Evolutionary conservation across 306 rosid species (phyloP).

Genomic region (Nissolia schottii): DNA sequence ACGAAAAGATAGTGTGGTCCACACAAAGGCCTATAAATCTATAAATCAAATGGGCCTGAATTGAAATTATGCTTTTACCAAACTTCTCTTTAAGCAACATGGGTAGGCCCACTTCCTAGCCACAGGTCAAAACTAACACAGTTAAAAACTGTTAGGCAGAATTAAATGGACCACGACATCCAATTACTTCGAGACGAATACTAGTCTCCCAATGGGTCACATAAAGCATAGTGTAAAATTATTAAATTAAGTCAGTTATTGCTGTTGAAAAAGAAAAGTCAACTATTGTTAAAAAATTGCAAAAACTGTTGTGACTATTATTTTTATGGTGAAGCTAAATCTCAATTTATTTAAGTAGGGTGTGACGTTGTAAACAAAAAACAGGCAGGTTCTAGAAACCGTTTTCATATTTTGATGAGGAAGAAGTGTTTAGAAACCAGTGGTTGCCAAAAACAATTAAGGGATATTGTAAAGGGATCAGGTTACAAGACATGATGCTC

Average conservation of each 20-base stretch:
- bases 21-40: not conserved
- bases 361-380: not conserved
- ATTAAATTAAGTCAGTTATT: not conserved
- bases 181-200: not conserved
- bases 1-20: not conserved
- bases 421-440: no score
- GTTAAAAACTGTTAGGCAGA: not conserved
- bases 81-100: not conserved
- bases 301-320: not conserved
- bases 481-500: not conserved
- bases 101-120: conserved; percentile 5
- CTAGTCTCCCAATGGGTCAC: not conserved
- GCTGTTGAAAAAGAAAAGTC: not conserved
- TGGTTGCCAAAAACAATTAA: no score
- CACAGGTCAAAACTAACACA: conserved; percentile 7
- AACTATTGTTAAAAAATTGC: not conserved
- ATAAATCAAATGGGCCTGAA: conserved; percentile 2
- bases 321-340: not conserved
- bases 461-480: not conserved
- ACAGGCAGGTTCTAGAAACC: not conserved
- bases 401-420: not conserved
- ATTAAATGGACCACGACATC: not conserved
- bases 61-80: not conserved
- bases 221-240: not conserved
- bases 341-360: not conserved